These are phyloP conservation scores for Penicillium sp. DNA, from an alignment of 2,329 filamentous ascomycete genomes.

Conservation along the genomic window DNA sequence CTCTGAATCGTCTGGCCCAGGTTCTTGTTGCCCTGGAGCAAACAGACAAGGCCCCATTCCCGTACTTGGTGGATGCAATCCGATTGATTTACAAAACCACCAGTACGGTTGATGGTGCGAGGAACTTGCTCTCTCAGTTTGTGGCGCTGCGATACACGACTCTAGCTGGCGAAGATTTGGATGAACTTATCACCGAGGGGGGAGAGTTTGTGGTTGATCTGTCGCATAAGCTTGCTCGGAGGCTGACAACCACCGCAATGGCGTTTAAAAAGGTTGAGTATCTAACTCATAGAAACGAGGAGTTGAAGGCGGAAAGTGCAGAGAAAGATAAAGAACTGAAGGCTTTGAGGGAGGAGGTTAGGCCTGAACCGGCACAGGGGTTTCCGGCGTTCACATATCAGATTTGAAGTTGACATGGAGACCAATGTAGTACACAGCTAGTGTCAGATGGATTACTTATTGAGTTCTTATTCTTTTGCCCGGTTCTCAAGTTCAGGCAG, in stretches of 20 bases:
- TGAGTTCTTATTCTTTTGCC: neutral
- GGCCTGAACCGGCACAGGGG: neutral
- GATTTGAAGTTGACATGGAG: neutral
- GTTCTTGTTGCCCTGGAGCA: neutral
- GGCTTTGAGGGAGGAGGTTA: neutral
- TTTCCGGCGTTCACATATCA: neutral
- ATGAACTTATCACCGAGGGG: slow-evolving; percentile 2
- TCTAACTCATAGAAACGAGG: neutral
- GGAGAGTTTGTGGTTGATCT: slow-evolving; percentile 9
- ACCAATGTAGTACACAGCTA: neutral
- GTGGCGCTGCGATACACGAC: slow-evolving; percentile 4
- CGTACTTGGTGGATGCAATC: slow-evolving; percentile 4
- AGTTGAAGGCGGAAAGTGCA: neutral
- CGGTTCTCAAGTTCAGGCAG: neutral
- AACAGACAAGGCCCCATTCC: neutral
- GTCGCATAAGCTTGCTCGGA: slow-evolving; percentile 6
- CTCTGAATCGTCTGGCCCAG: slow-evolving; percentile 1
- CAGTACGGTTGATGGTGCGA: neutral
- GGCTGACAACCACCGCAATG: neutral
- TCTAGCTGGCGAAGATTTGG: neutral
- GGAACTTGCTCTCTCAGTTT: slow-evolving; percentile 6
- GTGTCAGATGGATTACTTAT: neutral
- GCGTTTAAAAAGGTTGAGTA: neutral
- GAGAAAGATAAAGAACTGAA: neutral
- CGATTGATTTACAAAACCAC: slow-evolving; percentile 3